Evolutionary conservation across 108 stramenopile species (phyloP), one percentile per base, ranked within the genome.

Genomic region (Craspedostauros australis): DNA sequence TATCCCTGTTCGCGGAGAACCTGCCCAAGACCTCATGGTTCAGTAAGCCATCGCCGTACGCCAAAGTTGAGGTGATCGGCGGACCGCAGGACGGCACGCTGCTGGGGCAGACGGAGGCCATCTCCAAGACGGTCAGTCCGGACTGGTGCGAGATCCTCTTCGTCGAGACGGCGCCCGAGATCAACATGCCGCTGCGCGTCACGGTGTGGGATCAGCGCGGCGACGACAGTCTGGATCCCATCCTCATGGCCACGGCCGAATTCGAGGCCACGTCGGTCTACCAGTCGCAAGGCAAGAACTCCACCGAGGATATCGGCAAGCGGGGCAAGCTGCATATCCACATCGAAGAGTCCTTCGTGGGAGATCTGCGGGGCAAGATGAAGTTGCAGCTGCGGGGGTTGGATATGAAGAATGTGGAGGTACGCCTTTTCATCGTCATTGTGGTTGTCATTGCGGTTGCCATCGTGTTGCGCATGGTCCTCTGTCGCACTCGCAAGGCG

Each of bases 401-500:
- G 36, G 79, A 85, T 45, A 46, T 81, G 18, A 70, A 70, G 29
- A 85, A 85, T 49, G 64, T 79, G 16, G 84, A 85, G n/a, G n/a
- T n/a, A n/a, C n/a, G n/a, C n/a, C n/a, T n/a, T n/a, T n/a, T n/a
- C n/a, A n/a, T n/a, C n/a, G n/a, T n/a, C n/a, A n/a, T n/a, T n/a
- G n/a, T n/a, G n/a, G n/a, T n/a, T n/a, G n/a, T n/a, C n/a, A n/a
- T n/a, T n/a, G n/a, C n/a, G n/a, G n/a, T n/a, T n/a, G n/a, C n/a
- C n/a, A n/a, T n/a, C n/a, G n/a, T n/a, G n/a, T n/a, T n/a, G n/a
- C n/a, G n/a, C n/a, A n/a, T n/a, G n/a, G n/a, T n/a, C n/a, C n/a
- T n/a, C n/a, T n/a, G n/a, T n/a, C n/a, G n/a, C n/a, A n/a, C n/a
- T n/a, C n/a, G n/a, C n/a, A n/a, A n/a, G n/a, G n/a, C n/a, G n/a